Evolutionary conservation across 1,284 basidiomycete species (phyloP).

Genomic region (Trichosporon inkin): DNA sequence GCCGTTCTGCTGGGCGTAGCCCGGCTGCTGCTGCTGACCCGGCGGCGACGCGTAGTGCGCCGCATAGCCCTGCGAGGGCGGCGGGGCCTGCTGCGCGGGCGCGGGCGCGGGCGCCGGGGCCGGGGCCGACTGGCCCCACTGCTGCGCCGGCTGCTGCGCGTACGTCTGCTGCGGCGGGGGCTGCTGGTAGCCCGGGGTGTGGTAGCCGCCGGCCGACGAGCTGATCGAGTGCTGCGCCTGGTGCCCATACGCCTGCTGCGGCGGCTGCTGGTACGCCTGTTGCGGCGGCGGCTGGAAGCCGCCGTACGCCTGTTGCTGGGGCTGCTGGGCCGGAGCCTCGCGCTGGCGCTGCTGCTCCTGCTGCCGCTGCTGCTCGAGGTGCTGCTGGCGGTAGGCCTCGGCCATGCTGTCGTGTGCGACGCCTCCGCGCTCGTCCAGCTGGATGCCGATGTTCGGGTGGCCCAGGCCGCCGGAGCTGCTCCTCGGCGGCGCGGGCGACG

Average conservation of each 20-base stretch:
- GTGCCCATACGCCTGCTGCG: constrained; percentile 16
- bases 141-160: constrained; percentile 20
- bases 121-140: constrained; percentile 21
- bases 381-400: constrained; percentile 51
- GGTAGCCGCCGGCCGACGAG: constrained; percentile 2
- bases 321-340: constrained; percentile 30
- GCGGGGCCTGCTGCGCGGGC: constrained; percentile 25
- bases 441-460: constrained; percentile 61
- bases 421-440: constrained; percentile 68
- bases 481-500: constrained; percentile 38
- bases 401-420: constrained; percentile 79
- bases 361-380: constrained; percentile 42
- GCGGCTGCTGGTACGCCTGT: constrained; percentile 17
- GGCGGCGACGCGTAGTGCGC: constrained; percentile 25
- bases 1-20: constrained; percentile 10
- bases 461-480: constrained; percentile 32
- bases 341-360: constrained; percentile 33
- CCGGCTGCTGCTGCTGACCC: neutral
- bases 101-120: no score
- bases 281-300: constrained; percentile 14
- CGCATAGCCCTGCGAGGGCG: constrained; percentile 39
- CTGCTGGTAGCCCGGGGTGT: neutral
- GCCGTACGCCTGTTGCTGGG: constrained; percentile 20
- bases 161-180: constrained; percentile 2
- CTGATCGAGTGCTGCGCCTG: constrained; percentile 11